phyloP scores from a whole-genome alignment of 805 yeast species.

The Candida bentonensis region DNA sequence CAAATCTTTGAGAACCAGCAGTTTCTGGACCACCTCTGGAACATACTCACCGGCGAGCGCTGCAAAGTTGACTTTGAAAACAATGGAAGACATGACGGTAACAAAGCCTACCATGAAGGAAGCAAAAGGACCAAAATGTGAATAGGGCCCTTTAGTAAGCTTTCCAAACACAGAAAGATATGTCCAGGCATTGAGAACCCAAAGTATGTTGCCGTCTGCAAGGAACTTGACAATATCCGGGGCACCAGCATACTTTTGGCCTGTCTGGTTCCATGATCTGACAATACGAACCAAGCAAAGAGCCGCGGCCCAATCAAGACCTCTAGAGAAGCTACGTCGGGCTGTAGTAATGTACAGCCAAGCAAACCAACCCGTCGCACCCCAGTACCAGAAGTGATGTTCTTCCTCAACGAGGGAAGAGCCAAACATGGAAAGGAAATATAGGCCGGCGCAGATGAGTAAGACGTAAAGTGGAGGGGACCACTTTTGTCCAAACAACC shows the following conservation, averaged over 20 bases:
- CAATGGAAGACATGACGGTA: slow-evolving; percentile 30
- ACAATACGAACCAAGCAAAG: slow-evolving; percentile 32
- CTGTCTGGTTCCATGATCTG: slow-evolving; percentile 80
- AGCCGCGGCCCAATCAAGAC: slow-evolving; percentile 10
- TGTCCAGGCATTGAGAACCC: slow-evolving; percentile 35
- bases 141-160: slow-evolving; percentile 12
- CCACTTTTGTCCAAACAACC: slow-evolving; percentile 19
- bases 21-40: slow-evolving; percentile 25
- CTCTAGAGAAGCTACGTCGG: slow-evolving; percentile 10
- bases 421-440: slow-evolving; percentile 55
- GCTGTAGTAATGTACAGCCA: slow-evolving; percentile 12
- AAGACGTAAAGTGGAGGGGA: slow-evolving; percentile 17
- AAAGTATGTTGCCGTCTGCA: slow-evolving; percentile 20
- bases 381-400: slow-evolving; percentile 93
- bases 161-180: slow-evolving; percentile 17
- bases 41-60: slow-evolving; percentile 39
- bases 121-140: slow-evolving; percentile 12
- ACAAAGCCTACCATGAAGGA: slow-evolving; percentile 27
- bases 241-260: slow-evolving; percentile 59
- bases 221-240: slow-evolving; percentile 36
- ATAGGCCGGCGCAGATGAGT: slow-evolving; percentile 20
- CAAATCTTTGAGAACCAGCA: slow-evolving; percentile 13
- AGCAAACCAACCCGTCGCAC: slow-evolving; percentile 26
- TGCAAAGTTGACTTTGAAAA: slow-evolving; percentile 43
- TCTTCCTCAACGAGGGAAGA: slow-evolving; percentile 92